Percentiles rank a stretch among this genome's conserved stretches.
Evolutionary conservation across 352 stramenopile genomes (phyloP).

Genomic region (Labyrinthula sp.): DNA sequence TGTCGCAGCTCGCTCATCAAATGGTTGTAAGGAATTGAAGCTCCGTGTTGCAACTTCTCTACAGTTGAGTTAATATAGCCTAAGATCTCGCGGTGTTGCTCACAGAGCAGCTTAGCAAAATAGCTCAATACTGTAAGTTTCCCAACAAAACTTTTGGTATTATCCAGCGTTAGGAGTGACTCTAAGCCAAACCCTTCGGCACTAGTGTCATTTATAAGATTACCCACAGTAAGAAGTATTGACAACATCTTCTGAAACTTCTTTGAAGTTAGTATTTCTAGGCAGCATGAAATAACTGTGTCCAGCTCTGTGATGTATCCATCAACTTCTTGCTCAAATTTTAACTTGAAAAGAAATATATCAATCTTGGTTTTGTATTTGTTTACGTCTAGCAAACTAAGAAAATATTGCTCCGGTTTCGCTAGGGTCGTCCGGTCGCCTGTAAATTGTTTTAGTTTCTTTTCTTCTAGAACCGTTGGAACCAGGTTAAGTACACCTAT

Average conservation of each 20-base stretch:
- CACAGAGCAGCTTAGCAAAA: constrained; percentile 77
- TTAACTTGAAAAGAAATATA: constrained; percentile 55
- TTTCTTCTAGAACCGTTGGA: constrained; percentile 60
- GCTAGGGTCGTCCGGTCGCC: constrained; percentile 55
- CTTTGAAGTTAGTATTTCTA: constrained; percentile 14
- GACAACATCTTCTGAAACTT: constrained; percentile 21
- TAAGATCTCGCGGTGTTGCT: constrained; percentile 68
- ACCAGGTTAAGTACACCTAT: constrained; percentile 62
- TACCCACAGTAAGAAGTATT: constrained; percentile 22
- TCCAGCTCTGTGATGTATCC: constrained; percentile 16
- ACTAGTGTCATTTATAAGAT: constrained; percentile 21
- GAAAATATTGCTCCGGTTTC: constrained; percentile 60
- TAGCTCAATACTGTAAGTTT: constrained; percentile 95
- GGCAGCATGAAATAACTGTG: constrained; percentile 11
- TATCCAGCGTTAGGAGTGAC: constrained; percentile 10
- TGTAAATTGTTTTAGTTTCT: constrained; percentile 66
- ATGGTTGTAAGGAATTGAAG: too few relatives aligned
- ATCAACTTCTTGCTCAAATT: constrained; percentile 45
- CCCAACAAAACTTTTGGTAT: constrained; percentile 40
- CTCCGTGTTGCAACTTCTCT: too few relatives aligned
- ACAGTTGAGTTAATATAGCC: constrained; percentile 53
- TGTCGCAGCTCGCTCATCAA: too few relatives aligned
- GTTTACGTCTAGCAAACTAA: constrained; percentile 55
- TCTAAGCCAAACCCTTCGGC: constrained; percentile 14
- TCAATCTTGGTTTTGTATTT: constrained; percentile 62